A percentile compares a stretch with the other conserved stretches of the same genome.
These are phyloP conservation scores for Arthrobotrys conoides DNA, from an alignment of 2,329 filamentous ascomycete species.

Conservation along the genomic window DNA sequence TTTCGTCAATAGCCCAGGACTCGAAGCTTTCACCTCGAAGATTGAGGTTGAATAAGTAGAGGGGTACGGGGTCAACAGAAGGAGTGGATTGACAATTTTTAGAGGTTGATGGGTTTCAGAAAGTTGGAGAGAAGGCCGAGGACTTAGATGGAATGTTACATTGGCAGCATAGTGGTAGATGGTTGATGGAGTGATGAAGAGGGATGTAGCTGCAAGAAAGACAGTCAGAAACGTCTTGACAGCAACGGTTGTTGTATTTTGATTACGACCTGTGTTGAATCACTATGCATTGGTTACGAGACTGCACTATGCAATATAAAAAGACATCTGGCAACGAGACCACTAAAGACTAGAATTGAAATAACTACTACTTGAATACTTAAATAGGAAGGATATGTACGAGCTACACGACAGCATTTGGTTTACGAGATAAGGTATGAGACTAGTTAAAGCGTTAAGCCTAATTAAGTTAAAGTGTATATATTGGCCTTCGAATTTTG, in stretches of 20 bases:
- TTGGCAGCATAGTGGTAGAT: background rate
- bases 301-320: no score
- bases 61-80: background rate
- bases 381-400: no score
- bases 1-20: background rate
- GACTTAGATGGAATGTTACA: background rate
- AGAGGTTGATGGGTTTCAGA: background rate
- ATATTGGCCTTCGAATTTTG: no score
- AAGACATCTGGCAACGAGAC: no score
- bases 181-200: slow-evolving; percentile 23
- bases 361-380: no score
- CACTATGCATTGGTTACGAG: background rate
- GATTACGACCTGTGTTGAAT: background rate
- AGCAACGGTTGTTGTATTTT: slow-evolving; percentile 30
- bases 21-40: background rate
- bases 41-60: background rate
- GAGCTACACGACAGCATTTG: no score
- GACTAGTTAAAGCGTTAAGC: no score
- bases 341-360: no score
- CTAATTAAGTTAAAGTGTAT: no score
- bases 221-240: background rate
- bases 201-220: background rate
- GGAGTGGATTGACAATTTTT: slow-evolving; percentile 9
- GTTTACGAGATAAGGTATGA: no score
- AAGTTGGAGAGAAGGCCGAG: background rate